Conservation (phyloP, 495 filamentous ascomycete genomes). For the Filosporella fistucella region DNA sequence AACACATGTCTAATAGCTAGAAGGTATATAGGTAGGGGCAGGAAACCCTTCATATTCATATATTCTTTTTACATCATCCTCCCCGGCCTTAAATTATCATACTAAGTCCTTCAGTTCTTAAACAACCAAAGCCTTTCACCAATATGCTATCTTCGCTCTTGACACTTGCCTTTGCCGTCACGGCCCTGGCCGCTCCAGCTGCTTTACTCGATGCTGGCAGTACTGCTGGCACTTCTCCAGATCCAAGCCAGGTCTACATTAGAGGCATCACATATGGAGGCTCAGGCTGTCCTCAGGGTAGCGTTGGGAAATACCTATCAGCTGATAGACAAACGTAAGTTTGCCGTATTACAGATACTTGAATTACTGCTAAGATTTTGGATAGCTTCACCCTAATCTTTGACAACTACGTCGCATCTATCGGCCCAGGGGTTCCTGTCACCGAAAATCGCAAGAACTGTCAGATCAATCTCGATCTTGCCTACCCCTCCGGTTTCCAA, state of each 20-base stretch:
- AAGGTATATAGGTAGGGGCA: slow-evolving; percentile 9
- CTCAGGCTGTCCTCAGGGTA: slow-evolving; percentile 17
- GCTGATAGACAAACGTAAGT: slow-evolving; percentile 15
- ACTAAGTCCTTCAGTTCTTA: too few species aligned
- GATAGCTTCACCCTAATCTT: slow-evolving; percentile 39
- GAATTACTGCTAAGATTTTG: background rate
- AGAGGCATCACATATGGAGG: slow-evolving; percentile 19
- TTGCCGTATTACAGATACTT: background rate
- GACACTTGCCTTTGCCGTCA: slow-evolving; percentile 6
- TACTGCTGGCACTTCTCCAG: background rate
- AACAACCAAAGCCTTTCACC: background rate
- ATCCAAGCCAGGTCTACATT: slow-evolving; percentile 17
- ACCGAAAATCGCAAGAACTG: slow-evolving; percentile 41
- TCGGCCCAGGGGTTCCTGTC: slow-evolving; percentile 32
- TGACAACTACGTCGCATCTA: slow-evolving; percentile 39
- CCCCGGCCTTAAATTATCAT: background rate
- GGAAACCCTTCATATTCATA: background rate
- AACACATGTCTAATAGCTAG: too few species aligned
- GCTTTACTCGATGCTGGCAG: background rate
- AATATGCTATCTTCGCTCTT: slow-evolving; percentile 8
- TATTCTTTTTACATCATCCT: background rate
- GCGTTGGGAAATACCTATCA: slow-evolving; percentile 8
- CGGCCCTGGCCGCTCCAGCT: slow-evolving; percentile 9
- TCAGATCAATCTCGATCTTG: slow-evolving; percentile 38
- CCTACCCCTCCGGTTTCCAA: slow-evolving; percentile 39